These are phyloP conservation scores for Cruciata laevipes DNA, from an alignment of 257 asterid genomes.

Conservation along the genomic window DNA sequence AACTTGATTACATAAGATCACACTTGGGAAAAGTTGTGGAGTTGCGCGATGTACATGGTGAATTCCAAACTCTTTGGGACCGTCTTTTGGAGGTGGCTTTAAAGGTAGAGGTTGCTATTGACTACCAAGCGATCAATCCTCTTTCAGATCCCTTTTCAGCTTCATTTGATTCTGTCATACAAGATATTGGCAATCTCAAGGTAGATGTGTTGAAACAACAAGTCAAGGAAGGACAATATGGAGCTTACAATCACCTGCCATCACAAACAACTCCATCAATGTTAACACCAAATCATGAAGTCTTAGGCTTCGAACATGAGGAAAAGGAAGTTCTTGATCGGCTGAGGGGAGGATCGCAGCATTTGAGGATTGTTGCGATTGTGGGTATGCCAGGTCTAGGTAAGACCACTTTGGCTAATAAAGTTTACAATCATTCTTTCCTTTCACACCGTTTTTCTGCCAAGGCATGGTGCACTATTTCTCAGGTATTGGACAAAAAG, in stretches of 20 bases:
- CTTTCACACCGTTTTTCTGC: neutral
- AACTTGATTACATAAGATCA: too few species aligned
- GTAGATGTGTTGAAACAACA: neutral
- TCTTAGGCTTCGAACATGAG: neutral
- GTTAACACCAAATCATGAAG: neutral
- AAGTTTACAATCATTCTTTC: neutral
- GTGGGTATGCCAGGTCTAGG: slow-evolving; percentile 12
- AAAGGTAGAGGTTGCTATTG: too few species aligned
- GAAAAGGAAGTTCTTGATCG: neutral
- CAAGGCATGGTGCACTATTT: slow-evolving; percentile 1
- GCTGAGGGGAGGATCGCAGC: neutral
- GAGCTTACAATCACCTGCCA: neutral
- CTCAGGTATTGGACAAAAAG: neutral
- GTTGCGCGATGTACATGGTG: too few species aligned
- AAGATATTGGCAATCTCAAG: too few species aligned
- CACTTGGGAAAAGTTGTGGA: too few species aligned
- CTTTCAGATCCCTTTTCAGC: too few species aligned
- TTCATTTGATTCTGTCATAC: too few species aligned
- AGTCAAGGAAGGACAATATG: neutral
- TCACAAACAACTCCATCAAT: neutral
- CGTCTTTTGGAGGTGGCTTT: too few species aligned
- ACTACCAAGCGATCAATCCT: too few species aligned
- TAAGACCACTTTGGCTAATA: slow-evolving; percentile 14
- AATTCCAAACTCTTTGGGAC: too few species aligned
- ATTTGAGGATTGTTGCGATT: neutral